phyloP scores from a whole-genome alignment of 2,329 filamentous ascomycete species.

The Colletotrichum paranaense region DNA sequence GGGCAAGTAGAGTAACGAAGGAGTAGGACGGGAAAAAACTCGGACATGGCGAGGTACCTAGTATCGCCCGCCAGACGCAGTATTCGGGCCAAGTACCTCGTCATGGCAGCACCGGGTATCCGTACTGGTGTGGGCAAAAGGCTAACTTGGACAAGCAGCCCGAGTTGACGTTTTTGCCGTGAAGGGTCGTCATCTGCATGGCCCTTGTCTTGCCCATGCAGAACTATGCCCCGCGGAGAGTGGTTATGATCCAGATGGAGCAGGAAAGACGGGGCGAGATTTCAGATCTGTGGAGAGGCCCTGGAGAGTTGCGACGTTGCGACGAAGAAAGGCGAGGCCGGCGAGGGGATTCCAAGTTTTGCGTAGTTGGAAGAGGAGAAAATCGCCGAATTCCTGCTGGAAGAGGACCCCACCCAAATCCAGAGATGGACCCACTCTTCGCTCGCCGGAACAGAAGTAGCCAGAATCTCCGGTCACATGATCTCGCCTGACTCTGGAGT shows the following conservation, averaged over 20 bases:
- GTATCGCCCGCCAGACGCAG: conserved; percentile 3
- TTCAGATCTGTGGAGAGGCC: conserved; percentile 33
- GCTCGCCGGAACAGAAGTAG: background rate
- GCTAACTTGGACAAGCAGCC: conserved; percentile 31
- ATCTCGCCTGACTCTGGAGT: fast-evolving
- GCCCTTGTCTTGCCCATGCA: conserved; percentile 5
- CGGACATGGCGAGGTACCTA: conserved; percentile 22
- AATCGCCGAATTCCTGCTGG: background rate
- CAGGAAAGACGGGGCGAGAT: conserved; percentile 31
- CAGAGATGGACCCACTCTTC: background rate
- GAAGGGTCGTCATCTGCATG: background rate
- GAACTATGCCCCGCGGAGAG: conserved; percentile 3
- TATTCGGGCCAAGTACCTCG: conserved; percentile 11
- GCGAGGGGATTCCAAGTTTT: conserved; percentile 32
- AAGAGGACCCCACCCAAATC: background rate
- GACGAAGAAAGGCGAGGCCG: conserved; percentile 10
- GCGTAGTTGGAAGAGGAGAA: background rate
- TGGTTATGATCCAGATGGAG: conserved; percentile 24
- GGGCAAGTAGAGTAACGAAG: conserved; percentile 2
- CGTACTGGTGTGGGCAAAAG: background rate
- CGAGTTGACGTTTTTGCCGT: conserved; percentile 16
- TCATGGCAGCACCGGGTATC: background rate
- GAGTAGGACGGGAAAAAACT: conserved; percentile 12
- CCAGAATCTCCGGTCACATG: background rate
- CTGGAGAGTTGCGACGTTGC: background rate